Percentiles rank a stretch among this genome's conserved stretches.
phyloP scores from a whole-genome alignment of 2,329 filamentous ascomycete genomes.

The Fusarium avenaceum region DNA sequence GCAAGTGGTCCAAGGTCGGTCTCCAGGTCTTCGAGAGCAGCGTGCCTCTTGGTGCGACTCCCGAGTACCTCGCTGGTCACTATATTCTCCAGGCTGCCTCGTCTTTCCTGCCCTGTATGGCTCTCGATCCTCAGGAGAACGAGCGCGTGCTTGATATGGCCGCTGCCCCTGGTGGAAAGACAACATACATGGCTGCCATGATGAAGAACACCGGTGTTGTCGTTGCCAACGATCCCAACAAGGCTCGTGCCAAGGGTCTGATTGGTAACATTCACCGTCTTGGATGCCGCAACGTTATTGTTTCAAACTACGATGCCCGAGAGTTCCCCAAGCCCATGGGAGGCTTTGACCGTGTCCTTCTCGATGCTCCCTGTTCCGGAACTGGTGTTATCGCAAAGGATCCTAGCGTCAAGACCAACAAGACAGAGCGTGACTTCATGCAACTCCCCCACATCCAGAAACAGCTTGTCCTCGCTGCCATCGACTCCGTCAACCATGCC shows the following conservation, averaged over 20 bases:
- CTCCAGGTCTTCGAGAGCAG: conserved; percentile 95
- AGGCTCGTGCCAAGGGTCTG: conserved; percentile 92
- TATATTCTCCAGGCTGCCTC: conserved; percentile 98
- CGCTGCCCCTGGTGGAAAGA: conserved; percentile 94
- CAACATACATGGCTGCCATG: conserved; percentile 93
- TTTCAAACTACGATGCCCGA: conserved; percentile 94
- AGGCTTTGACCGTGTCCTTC: conserved; percentile 93
- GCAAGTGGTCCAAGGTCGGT: conserved; percentile 98
- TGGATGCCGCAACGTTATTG: conserved; percentile 92
- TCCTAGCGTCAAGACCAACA: conserved; percentile 97
- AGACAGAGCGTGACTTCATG: conserved; percentile 95
- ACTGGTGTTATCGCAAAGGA: conserved; percentile 99
- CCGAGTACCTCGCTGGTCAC: conserved; percentile 96
- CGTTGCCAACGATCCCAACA: conserved; percentile 97
- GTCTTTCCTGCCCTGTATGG: conserved; percentile 98
- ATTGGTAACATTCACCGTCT: conserved; percentile 98
- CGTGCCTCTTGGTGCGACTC: conserved; percentile 89
- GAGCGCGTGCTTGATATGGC: conserved; percentile 96
- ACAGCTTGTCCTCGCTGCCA: conserved; percentile 90
- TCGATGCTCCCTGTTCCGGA: conserved; percentile 95
- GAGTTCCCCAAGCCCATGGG: conserved; percentile 96
- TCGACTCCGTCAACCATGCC: conserved; percentile 92
- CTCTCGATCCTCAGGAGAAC: conserved; percentile 90
- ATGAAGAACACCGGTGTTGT: conserved; percentile 97
- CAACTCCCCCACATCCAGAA: conserved; percentile 94